These are phyloP conservation scores for Vitis rotundifolia DNA, from an alignment of 164 flowering plant species.

Conservation along the genomic window DNA sequence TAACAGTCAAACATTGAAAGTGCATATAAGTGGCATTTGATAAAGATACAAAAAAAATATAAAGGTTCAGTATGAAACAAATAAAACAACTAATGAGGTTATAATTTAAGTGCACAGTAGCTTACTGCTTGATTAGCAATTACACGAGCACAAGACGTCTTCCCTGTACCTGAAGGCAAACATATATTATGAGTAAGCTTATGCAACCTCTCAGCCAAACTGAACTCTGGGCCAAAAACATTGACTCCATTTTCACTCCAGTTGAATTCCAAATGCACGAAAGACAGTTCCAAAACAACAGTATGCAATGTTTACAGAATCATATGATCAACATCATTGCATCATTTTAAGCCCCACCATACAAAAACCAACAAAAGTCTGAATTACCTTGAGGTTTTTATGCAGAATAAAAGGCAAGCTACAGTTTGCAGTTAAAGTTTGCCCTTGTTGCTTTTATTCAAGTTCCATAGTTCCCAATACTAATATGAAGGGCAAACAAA, in stretches of 20 bases:
- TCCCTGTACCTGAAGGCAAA: conserved; percentile 78
- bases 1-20: too few species aligned
- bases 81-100: not conserved
- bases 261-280: too few species aligned
- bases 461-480: not conserved
- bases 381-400: not conserved
- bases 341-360: too few species aligned
- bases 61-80: not conserved
- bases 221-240: not conserved
- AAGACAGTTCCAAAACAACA: too few species aligned
- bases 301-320: too few species aligned
- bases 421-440: not conserved
- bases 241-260: not conserved
- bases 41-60: not conserved
- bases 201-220: not conserved
- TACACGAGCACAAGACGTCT: conserved; percentile 97
- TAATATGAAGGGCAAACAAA: not conserved
- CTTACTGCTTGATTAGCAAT: conserved; percentile 93
- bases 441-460: not conserved
- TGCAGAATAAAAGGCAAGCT: not conserved
- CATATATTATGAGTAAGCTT: conserved; percentile 7
- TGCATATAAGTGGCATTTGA: too few species aligned
- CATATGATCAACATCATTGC: too few species aligned
- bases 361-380: not conserved
- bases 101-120: not conserved